Percentiles rank a stretch among this genome's conserved stretches.
These are phyloP conservation scores for Penicillium occitanis DNA, from an alignment of 2,329 filamentous ascomycete genomes.

Conservation along the genomic window DNA sequence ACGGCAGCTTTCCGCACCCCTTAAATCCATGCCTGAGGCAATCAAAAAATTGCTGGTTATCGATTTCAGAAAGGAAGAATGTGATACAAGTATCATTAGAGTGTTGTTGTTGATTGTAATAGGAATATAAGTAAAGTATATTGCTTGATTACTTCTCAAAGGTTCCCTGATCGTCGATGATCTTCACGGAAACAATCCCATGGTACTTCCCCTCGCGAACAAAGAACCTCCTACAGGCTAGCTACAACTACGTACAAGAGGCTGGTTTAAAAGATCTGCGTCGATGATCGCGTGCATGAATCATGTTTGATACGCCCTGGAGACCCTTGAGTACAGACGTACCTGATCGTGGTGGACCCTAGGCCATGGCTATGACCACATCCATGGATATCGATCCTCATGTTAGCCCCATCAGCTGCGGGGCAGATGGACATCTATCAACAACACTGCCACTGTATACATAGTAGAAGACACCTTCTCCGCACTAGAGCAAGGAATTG, in stretches of 20 bases:
- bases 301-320: neutral
- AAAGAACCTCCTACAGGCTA: neutral
- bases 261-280: neutral
- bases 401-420: slow-evolving; percentile 3
- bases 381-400: neutral
- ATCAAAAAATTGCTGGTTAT: neutral
- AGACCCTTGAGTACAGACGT: neutral
- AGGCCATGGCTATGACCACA: neutral
- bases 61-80: neutral
- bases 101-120: neutral
- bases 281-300: neutral
- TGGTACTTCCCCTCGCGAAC: neutral
- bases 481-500: neutral
- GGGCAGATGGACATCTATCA: slow-evolving; percentile 5
- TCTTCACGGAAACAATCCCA: neutral
- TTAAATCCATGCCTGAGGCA: neutral
- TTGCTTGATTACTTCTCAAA: neutral
- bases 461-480: neutral
- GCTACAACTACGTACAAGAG: neutral
- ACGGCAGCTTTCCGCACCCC: neutral
- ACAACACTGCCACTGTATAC: neutral
- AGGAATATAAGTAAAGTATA: neutral
- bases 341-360: neutral
- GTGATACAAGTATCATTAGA: neutral
- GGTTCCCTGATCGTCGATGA: neutral